These are phyloP conservation scores for Penicillium sp. DNA, from an alignment of 2,329 filamentous ascomycete species.

Conservation along the genomic window DNA sequence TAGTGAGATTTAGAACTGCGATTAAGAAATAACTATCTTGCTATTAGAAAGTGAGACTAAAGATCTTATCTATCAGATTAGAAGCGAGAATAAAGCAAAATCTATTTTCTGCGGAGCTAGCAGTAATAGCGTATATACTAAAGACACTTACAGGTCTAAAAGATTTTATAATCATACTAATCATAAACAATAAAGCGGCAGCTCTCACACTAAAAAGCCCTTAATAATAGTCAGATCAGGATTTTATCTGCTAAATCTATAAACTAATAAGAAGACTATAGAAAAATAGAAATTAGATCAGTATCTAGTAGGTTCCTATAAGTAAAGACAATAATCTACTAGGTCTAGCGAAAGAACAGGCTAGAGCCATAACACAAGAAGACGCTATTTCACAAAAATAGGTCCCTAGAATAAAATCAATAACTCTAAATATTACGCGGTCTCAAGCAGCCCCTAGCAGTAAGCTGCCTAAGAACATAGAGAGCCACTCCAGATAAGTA, in stretches of 20 bases:
- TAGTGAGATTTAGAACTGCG: constrained; percentile 26
- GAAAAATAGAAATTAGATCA: constrained; percentile 25
- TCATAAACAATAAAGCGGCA: constrained; percentile 30
- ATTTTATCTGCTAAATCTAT: constrained; percentile 25
- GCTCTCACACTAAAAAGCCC: constrained; percentile 26
- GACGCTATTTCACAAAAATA: constrained; percentile 17
- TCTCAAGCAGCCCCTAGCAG: constrained; percentile 22
- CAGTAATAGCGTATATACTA: constrained; percentile 26
- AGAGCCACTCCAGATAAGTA: constrained; percentile 29
- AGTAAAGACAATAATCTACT: constrained; percentile 19
- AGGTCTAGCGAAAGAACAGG: constrained; percentile 28
- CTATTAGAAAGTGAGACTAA: constrained; percentile 24
- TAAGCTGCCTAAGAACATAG: constrained; percentile 25
- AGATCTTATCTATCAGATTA: constrained; percentile 23
- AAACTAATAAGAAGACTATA: constrained; percentile 24
- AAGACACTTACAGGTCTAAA: constrained; percentile 22
- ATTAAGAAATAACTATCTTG: no score
- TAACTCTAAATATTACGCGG: no score
- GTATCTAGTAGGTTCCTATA: constrained; percentile 21
- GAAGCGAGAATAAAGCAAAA: constrained; percentile 27
- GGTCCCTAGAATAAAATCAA: constrained; percentile 27
- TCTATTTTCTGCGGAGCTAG: constrained; percentile 28
- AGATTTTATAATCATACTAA: constrained; percentile 23
- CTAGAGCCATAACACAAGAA: constrained; percentile 22
- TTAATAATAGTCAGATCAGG: constrained; percentile 26